Evolutionary conservation across 202 grass and related monocot genomes (phyloP).

Genomic region (Musa balbisiana): DNA sequence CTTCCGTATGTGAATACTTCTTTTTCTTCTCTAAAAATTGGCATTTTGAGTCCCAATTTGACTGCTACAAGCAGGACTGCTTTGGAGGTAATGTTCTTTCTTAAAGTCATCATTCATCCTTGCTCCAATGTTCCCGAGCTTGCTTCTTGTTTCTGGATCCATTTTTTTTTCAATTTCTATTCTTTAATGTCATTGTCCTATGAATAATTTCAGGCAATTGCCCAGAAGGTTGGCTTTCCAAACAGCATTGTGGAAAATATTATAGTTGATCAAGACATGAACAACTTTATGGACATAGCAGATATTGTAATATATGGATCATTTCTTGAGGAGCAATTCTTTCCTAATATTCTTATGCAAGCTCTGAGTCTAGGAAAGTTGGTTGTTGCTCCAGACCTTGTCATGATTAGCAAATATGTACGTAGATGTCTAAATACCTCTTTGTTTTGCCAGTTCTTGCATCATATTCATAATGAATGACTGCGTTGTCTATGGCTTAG

Average conservation of each 20-base stretch:
- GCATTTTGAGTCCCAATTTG: constrained; percentile 45
- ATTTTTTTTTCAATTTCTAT: not conserved
- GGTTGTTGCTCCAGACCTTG: constrained; percentile 80
- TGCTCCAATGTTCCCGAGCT: not conserved
- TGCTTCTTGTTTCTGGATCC: not conserved
- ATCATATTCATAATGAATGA: not conserved
- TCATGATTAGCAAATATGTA: constrained; percentile 87
- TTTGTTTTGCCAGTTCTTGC: constrained; percentile 1
- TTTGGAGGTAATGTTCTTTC: constrained; percentile 49
- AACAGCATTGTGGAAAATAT: constrained; percentile 50
- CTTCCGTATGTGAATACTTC: constrained; percentile 51
- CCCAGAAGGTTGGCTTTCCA: constrained; percentile 61
- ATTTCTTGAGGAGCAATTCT: constrained; percentile 79
- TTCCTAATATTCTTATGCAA: constrained; percentile 66
- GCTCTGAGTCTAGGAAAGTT: constrained; percentile 83
- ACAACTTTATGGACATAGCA: constrained; percentile 45
- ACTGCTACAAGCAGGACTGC: constrained; percentile 40
- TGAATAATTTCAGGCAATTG: constrained; percentile 42
- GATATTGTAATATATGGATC: constrained; percentile 85
- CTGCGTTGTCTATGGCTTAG: constrained; percentile 36
- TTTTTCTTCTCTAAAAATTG: constrained; percentile 56
- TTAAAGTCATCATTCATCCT: not conserved
- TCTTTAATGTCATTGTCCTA: constrained; percentile 13
- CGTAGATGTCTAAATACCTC: constrained; percentile 13
- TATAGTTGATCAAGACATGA: constrained; percentile 41